These are phyloP conservation scores for Saksenaea oblongispora DNA, from an alignment of 371 early-diverging fungal species.

Conservation along the genomic window DNA sequence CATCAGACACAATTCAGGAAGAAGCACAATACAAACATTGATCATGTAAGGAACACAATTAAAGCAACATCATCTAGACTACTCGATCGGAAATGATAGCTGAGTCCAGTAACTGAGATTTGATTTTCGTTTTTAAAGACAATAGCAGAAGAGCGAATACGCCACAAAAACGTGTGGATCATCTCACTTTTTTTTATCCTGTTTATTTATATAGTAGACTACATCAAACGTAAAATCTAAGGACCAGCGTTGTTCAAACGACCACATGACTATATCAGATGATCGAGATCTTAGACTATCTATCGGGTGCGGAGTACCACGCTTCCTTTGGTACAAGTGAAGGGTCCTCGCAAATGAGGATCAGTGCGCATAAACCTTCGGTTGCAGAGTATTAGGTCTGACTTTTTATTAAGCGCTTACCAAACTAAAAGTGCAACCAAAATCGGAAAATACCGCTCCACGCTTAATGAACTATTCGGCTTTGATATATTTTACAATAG, in stretches of 20 bases:
- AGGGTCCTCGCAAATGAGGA: neutral
- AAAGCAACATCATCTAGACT: neutral
- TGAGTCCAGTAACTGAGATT: neutral
- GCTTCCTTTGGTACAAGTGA: neutral
- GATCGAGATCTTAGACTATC: neutral
- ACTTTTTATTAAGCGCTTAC: neutral
- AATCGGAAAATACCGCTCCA: neutral
- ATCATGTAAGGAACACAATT: neutral
- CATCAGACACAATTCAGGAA: neutral
- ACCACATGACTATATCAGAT: conserved; percentile 1
- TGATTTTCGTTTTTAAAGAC: neutral
- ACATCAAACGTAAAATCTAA: neutral
- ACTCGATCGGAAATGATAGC: neutral
- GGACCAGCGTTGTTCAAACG: neutral
- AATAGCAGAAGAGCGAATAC: no score
- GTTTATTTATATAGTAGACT: neutral
- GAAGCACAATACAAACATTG: neutral
- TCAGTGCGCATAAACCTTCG: neutral
- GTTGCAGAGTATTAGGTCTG: neutral
- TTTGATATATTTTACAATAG: conserved; percentile 4
- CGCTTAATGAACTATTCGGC: neutral
- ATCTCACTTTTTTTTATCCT: neutral
- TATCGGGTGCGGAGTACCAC: neutral
- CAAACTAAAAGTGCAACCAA: neutral
- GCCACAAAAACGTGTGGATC: no score